Evolutionary conservation across 257 asterid species (phyloP).

Genomic region (Penstemon barbatus): DNA sequence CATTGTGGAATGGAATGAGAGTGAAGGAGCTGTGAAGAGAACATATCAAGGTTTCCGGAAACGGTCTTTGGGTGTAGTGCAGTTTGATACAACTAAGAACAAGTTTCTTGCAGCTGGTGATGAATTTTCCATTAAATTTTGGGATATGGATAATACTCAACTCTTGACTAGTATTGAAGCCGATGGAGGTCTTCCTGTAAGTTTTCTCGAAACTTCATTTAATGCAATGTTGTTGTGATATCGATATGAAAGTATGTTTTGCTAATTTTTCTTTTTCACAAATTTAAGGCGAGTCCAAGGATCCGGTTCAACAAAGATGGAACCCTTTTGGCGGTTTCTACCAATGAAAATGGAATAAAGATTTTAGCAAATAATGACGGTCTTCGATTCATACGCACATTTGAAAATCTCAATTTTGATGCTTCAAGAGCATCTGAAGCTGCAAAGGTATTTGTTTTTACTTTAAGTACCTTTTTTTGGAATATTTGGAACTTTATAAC

Average conservation of each 20-base stretch:
- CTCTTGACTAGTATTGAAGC: slow-evolving; percentile 58
- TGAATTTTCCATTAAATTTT: slow-evolving; percentile 58
- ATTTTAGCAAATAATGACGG: slow-evolving; percentile 81
- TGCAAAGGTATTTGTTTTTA: slow-evolving; percentile 46
- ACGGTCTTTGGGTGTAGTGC: slow-evolving; percentile 63
- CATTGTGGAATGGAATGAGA: slow-evolving; percentile 76
- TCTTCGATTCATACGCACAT: slow-evolving; percentile 61
- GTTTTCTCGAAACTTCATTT: slow-evolving; percentile 11
- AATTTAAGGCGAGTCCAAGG: slow-evolving; percentile 84
- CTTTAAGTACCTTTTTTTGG: neutral
- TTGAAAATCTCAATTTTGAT: slow-evolving; percentile 72
- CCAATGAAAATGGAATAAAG: slow-evolving; percentile 83
- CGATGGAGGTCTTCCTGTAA: slow-evolving; percentile 68
- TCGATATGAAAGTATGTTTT: neutral
- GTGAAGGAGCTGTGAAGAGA: slow-evolving; percentile 68
- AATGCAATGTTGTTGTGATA: neutral
- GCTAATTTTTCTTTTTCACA: slow-evolving; percentile 22
- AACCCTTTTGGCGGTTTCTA: slow-evolving; percentile 73
- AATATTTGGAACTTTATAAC: neutral
- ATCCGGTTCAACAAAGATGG: slow-evolving; percentile 95
- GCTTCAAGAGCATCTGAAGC: slow-evolving; percentile 74
- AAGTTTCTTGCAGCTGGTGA: slow-evolving; percentile 66
- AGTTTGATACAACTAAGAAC: slow-evolving; percentile 63
- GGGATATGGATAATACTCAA: slow-evolving; percentile 70
- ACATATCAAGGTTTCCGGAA: slow-evolving; percentile 61